Evolutionary conservation across 2,329 filamentous ascomycete species (phyloP), one percentile per base, ranked within the genome.

Genomic region (Thelonectria olida): DNA sequence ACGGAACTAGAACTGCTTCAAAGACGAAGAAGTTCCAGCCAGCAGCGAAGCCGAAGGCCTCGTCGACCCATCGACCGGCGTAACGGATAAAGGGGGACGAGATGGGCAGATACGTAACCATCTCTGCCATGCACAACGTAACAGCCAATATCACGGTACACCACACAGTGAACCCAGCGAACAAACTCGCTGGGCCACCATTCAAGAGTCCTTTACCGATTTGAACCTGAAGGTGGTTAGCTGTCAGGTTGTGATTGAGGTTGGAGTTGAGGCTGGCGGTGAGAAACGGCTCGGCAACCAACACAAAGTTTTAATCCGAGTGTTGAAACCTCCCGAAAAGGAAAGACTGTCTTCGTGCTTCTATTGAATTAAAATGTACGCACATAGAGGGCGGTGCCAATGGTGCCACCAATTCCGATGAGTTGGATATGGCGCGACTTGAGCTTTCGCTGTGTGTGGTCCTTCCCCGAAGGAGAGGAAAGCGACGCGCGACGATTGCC

Each of bases 31-130:
- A 92, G 73, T 92, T 92, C 85, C 89, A 92, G 5, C 90, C 90
- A 2, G 88, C 85, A 7, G 89, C 89, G 58, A 92, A 89, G 1
- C 90, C 90, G 61, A 93, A 90, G 2, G 90, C 89, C 65, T 92
- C 89, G 67, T 93, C 90, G 27, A 93, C 90, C 66, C 88, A 93
- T 47, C 89, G 85, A 13, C 90, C 90, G 4, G 91, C 91, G 69
- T 93, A 92, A 23, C 89, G 88, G 72, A 93, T 91, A 74, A 94
- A 93, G 0, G 90, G 90, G 39, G 90, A 92, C 0, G 90, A 92
- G 54, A 93, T 91, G 7, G 91, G 91, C 2, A 92, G 79, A 65
- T 90, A 92, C 0, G 89, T 91, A 7, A 92, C 90, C 90, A 93
- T 92, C 74, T 93, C 91, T 12, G 89, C 88, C 79, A 91, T 86